Evolutionary conservation across 441 rosid species (phyloP), one percentile per base, ranked within the genome.

Genomic region (Populus hybrid): DNA sequence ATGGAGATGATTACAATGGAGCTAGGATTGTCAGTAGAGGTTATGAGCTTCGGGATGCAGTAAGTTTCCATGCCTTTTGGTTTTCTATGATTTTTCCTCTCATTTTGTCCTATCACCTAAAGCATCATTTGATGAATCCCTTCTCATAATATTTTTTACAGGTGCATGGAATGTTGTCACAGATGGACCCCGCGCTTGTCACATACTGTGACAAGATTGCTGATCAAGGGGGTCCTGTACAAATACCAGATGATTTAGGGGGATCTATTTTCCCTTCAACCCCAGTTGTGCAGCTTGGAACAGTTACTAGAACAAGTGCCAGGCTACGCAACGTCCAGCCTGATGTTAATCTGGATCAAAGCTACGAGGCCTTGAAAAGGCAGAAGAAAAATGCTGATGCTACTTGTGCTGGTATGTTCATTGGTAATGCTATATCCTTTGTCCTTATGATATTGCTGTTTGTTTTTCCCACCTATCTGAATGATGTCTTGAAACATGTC

Each of bases 131-230:
- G 1, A 6, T 42, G 50, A 66, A 8, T 7, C 20, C 23, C 33
- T 68, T 75, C 38, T 45, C 65, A 66, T 75, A 63, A 64, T 20
- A 71, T n/a, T n/a, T 74, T 71, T 69, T 79, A 74, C 86, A 97
- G 99, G 99, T 97, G 76, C 92, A 92, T 71, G 98, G 98, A 80
- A 94, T 97, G 99, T 82, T 97, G 73, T 89, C 99, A 26, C 98
- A 97, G 84, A 94, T 97, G 98, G 99, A 97, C 79, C 97, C 99
- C 80, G 93, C 98, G 56, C 90, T 97, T 64, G 87, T 93, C 45
- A 86, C 91, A n/a, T 89, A 71, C 83, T 97, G 99, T 76, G 98
- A 97, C 75, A 97, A 94, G 88, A 94, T 97, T 64, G 90, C 90
- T 21, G 88, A 85, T 69, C 91, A 93, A 88, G 99, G 98, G 53